Conservation (phyloP, 352 stramenopile genomes). For the Pythium scleroteichum region DNA sequence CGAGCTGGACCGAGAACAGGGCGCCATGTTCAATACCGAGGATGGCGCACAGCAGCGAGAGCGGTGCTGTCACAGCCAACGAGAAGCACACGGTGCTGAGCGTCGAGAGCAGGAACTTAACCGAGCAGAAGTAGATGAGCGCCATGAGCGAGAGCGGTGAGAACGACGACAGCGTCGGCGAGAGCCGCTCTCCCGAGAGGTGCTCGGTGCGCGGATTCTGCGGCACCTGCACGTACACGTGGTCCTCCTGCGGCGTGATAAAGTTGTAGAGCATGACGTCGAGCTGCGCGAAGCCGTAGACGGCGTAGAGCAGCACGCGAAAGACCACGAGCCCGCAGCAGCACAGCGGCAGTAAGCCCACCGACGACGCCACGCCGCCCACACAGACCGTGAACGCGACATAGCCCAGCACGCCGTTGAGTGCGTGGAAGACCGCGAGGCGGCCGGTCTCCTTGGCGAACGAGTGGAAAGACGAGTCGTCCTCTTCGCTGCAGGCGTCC, state of each 20-base stretch:
- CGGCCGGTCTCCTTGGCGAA: constrained; percentile 35
- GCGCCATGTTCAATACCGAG: constrained; percentile 23
- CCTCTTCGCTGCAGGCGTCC: background rate
- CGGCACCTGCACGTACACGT: constrained; percentile 39
- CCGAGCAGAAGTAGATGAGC: constrained; percentile 63
- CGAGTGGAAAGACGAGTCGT: constrained; percentile 29
- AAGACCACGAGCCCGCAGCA: constrained; percentile 58
- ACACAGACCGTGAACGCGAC: constrained; percentile 28
- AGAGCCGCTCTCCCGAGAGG: constrained; percentile 41
- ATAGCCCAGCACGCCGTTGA: constrained; percentile 54
- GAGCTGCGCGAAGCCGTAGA: constrained; percentile 32
- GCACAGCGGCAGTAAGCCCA: constrained; percentile 53
- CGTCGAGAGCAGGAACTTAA: constrained; percentile 54
- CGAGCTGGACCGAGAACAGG: constrained; percentile 29
- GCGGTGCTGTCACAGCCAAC: constrained; percentile 33
- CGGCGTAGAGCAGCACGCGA: constrained; percentile 36
- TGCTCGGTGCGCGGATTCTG: constrained; percentile 26
- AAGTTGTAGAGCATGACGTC: constrained; percentile 33
- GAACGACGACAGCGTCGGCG: constrained; percentile 48
- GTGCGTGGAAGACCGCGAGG: constrained; percentile 34
- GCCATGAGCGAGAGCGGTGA: constrained; percentile 65
- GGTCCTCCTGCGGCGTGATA: constrained; percentile 31
- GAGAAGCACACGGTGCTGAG: constrained; percentile 38
- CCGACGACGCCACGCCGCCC: constrained; percentile 12
- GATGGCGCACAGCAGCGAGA: constrained; percentile 34